phyloP scores from a whole-genome alignment of 352 stramenopile species.

The Phytophthora syringae region DNA sequence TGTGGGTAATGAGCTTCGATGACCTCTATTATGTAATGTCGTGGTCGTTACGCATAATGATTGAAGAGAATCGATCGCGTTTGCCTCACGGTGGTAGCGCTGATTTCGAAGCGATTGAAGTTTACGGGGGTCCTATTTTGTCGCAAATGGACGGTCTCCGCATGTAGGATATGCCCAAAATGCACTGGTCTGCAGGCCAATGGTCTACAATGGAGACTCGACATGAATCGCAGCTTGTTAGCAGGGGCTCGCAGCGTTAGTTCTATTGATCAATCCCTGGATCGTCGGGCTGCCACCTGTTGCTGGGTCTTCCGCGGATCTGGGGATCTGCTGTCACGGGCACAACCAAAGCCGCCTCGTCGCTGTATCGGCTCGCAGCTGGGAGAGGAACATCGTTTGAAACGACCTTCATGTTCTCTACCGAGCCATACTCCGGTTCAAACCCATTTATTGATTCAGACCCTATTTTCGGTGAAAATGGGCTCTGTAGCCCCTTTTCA shows the following conservation, averaged over 20 bases:
- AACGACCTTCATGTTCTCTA: background rate
- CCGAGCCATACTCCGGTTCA: background rate
- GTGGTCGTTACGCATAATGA: background rate
- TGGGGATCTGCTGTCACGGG: background rate
- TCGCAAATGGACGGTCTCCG: constrained; percentile 7
- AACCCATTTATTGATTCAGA: too few relatives aligned
- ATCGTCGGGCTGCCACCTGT: background rate
- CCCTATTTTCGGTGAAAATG: background rate
- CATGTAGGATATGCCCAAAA: too few relatives aligned
- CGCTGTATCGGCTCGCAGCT: background rate
- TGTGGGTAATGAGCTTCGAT: background rate
- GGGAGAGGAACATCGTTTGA: background rate
- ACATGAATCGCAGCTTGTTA: too few relatives aligned
- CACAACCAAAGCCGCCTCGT: constrained; percentile 1
- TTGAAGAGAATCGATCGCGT: background rate
- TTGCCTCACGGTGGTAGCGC: background rate
- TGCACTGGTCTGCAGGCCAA: too few relatives aligned
- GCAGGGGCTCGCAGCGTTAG: background rate
- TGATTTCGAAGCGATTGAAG: constrained; percentile 6
- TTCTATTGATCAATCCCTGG: background rate
- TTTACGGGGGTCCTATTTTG: constrained; percentile 2
- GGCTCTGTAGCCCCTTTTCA: background rate
- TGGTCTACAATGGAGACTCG: too few relatives aligned
- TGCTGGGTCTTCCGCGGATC: background rate
- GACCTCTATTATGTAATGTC: background rate